phyloP scores from a whole-genome alignment of 148 eudicot species.

The Polygonum aviculare region DNA sequence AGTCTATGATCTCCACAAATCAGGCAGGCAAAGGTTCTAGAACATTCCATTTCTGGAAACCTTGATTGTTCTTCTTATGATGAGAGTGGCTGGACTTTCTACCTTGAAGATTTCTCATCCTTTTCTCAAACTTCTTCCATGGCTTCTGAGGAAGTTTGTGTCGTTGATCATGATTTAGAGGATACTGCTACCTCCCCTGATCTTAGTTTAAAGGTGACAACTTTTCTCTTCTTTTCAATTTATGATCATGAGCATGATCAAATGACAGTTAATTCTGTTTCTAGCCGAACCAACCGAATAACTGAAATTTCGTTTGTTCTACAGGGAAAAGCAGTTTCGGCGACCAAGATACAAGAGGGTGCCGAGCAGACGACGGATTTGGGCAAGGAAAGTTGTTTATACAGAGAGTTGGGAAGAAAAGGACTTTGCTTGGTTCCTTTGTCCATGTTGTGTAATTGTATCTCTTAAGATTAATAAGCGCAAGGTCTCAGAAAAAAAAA shows the following conservation, averaged over 20 bases:
- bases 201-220: constrained; percentile 22
- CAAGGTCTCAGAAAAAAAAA: neutral
- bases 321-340: neutral
- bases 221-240: neutral
- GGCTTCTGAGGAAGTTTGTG: neutral
- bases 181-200: constrained; percentile 32
- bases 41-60: neutral
- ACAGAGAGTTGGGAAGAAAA: constrained; percentile 35
- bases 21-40: neutral
- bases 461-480: neutral
- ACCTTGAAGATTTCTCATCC: constrained; percentile 7
- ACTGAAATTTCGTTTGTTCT: neutral
- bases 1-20: neutral
- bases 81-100: constrained; percentile 6
- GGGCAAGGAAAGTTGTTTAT: constrained; percentile 8
- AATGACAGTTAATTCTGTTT: neutral
- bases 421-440: constrained; percentile 51
- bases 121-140: neutral
- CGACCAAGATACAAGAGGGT: neutral
- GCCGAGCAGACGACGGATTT: neutral
- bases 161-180: constrained; percentile 34
- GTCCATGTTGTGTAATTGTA: constrained; percentile 13
- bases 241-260: too few relatives aligned
- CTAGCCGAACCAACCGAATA: neutral
- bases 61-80: constrained; percentile 3